Conservation (phyloP, 306 rosid species). For the Pterocarpus macrocarpus region DNA sequence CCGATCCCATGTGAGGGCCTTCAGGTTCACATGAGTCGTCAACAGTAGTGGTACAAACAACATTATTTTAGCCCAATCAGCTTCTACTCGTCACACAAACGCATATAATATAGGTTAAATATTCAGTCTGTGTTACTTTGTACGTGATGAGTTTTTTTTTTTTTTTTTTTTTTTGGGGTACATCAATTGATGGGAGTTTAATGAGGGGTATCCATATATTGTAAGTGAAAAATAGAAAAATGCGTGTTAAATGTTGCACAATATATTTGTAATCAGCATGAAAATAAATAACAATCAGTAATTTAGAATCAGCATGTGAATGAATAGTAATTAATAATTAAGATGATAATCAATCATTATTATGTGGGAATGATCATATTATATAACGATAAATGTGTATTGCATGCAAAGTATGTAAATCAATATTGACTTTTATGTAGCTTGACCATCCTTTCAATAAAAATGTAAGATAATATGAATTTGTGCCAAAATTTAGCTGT, state of each 20-base stretch:
- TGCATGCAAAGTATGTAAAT: no score
- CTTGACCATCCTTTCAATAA: not conserved
- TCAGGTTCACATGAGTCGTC: conserved; percentile 12
- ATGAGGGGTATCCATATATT: not conserved
- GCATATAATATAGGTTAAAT: not conserved
- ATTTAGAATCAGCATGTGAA: not conserved
- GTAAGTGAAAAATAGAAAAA: no score
- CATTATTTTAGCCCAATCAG: not conserved
- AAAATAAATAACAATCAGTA: not conserved
- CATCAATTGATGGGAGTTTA: not conserved
- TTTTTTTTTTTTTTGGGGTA: no score
- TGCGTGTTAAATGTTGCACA: not conserved
- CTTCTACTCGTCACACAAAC: not conserved
- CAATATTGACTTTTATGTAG: not conserved
- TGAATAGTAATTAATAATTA: not conserved
- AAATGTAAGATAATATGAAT: not conserved
- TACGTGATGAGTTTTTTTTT: not conserved
- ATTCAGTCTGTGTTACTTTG: not conserved
- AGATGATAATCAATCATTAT: not conserved
- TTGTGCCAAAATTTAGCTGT: not conserved
- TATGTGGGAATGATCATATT: not conserved
- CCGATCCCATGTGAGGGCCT: conserved; percentile 51
- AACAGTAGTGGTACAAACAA: not conserved
- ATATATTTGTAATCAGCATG: not conserved
- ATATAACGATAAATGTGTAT: not conserved